These are phyloP conservation scores for Nemania abortiva DNA, from an alignment of 2,329 filamentous ascomycete genomes.

Conservation along the genomic window DNA sequence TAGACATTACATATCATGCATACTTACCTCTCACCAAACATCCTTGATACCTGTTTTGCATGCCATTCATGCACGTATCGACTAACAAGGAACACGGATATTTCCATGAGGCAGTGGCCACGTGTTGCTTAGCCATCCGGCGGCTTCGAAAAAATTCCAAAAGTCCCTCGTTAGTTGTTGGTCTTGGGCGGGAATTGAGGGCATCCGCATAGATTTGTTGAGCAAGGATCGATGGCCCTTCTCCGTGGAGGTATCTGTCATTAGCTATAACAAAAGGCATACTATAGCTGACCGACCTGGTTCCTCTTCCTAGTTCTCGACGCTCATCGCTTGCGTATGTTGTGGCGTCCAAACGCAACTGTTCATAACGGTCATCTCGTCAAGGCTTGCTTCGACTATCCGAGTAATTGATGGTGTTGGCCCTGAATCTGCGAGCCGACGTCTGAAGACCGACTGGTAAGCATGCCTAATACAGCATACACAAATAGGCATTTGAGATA, in stretches of 20 bases:
- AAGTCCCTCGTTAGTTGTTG: constrained; percentile 18
- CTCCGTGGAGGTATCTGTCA: constrained; percentile 6
- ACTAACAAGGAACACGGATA: constrained; percentile 20
- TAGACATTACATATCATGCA: constrained; percentile 13
- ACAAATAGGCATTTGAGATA: constrained; percentile 1
- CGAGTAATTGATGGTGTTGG: constrained; percentile 10
- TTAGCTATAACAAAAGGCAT: constrained; percentile 3
- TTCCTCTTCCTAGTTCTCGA: neutral
- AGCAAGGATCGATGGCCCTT: constrained; percentile 13
- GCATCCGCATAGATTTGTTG: constrained; percentile 9
- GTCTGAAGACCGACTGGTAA: constrained; percentile 7
- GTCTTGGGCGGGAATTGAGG: constrained; percentile 25
- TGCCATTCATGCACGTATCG: constrained; percentile 29
- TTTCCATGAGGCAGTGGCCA: constrained; percentile 28
- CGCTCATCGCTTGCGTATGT: neutral
- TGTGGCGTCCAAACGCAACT: constrained; percentile 2
- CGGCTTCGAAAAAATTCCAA: constrained; percentile 10
- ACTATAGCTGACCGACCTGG: neutral
- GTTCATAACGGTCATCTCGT: constrained; percentile 4
- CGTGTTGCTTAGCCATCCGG: constrained; percentile 35
- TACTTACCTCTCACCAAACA: constrained; percentile 12
- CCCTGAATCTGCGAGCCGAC: constrained; percentile 1
- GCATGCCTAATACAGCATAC: constrained; percentile 1
- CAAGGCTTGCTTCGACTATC: constrained; percentile 10
- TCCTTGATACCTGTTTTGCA: constrained; percentile 17